Base-by-base conservation (phyloP, 2,329 filamentous ascomycete genomes). In the Amesomyces nigricolor region DNA sequence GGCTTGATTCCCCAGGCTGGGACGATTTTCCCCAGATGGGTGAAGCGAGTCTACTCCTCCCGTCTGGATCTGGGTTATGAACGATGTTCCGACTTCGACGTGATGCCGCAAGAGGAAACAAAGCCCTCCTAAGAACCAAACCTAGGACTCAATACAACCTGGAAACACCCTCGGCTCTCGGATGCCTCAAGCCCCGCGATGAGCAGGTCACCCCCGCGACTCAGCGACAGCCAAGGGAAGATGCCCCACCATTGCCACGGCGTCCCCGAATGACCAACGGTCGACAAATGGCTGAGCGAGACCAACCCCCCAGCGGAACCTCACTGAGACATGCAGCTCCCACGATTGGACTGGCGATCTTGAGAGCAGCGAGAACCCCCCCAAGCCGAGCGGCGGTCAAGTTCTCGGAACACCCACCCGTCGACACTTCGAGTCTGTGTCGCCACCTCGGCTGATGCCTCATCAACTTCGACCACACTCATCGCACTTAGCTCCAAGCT, bases 321-420 rank as follows among this genome's bases (percentile, higher is more conserved):
- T n/a, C 30, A 11, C 51, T 58, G 54, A 61, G 58, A 58, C 58
- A 57, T 61, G 54, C 58, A 60, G 43, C 29, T 48, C 8, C 46
- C 35, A 29, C 47, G 9, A 47, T 37, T 51, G 53, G 45, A 40
- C 26, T 38, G 9, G 32, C 8, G 35, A 49, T 32, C 22, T n/a
- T 17, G 11, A 16, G 39, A 4, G 22, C 6, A 44, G 17, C 39
- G 29, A 26, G 2, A 29, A 16, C 43, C 13, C 37, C 26, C 13
- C 29, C n/a, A 51, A 30, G 29, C 44, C 39, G 37, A 37, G 35
- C 47, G 40, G 53, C 47, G 47, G 47, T 55, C 47, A 55, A 16
- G 13, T 19, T 38, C n/a, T 22, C 13, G 38, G 22, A 30, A n/a
- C 6, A 22, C 22, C 16, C n/a, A 17, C n/a, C 13, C 9, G 26